Conservation (phyloP, 192 early-diverging fungal genomes). For the Umbelopsis vinacea region DNA sequence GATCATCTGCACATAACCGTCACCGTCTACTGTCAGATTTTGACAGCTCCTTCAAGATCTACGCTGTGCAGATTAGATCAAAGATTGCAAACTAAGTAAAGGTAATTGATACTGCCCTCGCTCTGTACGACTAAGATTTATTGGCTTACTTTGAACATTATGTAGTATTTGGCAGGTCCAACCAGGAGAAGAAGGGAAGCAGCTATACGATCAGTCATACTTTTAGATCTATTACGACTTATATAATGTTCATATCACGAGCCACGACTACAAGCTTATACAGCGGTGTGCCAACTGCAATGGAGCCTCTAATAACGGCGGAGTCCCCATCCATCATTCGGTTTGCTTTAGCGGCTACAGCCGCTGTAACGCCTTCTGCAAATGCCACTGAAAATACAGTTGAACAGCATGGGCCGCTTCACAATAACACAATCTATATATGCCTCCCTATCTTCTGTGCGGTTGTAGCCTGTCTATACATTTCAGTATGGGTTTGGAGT, state of each 20-base stretch:
- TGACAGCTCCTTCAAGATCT: background rate
- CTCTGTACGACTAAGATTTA: no score
- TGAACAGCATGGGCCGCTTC: background rate
- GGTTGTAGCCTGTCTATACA: background rate
- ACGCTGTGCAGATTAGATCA: background rate
- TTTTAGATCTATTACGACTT: no score
- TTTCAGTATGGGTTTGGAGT: slow-evolving; percentile 1
- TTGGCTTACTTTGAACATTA: no score
- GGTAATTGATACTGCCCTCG: no score
- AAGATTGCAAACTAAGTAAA: background rate
- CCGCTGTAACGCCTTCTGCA: background rate
- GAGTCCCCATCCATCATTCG: background rate
- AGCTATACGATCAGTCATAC: no score
- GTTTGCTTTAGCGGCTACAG: background rate
- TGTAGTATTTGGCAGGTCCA: no score
- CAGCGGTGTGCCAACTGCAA: no score
- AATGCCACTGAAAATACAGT: background rate
- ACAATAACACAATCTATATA: background rate
- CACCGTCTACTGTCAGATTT: background rate
- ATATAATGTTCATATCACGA: no score
- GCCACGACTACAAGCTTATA: no score
- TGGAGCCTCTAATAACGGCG: no score
- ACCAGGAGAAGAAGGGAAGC: no score
- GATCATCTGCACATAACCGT: background rate
- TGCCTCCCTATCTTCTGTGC: background rate